Conservation (phyloP, 441 rosid genomes). For the Gossypium gossypioides region DNA sequence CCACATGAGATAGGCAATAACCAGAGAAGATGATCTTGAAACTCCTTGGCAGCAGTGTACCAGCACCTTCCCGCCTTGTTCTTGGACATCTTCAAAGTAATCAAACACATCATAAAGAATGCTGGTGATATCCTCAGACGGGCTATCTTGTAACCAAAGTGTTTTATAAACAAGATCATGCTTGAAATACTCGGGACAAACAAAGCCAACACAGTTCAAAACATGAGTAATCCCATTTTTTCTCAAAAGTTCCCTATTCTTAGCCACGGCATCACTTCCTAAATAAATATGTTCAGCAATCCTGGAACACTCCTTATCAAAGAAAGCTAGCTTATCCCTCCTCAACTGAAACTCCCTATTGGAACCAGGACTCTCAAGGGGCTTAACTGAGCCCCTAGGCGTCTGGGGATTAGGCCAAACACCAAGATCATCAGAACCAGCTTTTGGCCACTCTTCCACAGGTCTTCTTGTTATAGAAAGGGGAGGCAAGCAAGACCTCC, state of each 20-base stretch:
- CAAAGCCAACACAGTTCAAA: slow-evolving; percentile 68
- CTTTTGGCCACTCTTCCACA: slow-evolving; percentile 66
- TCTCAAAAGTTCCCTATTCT: slow-evolving; percentile 45
- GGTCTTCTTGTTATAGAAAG: slow-evolving; percentile 41
- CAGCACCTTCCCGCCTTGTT: slow-evolving; percentile 56
- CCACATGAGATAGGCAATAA: slow-evolving; percentile 79
- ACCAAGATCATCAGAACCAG: slow-evolving; percentile 74
- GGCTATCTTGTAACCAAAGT: slow-evolving; percentile 65
- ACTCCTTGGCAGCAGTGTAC: slow-evolving; percentile 79
- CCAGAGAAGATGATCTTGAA: slow-evolving; percentile 60
- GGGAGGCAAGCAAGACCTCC: slow-evolving; percentile 53
- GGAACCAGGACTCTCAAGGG: slow-evolving; percentile 19
- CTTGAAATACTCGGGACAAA: slow-evolving; percentile 71
- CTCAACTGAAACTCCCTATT: slow-evolving; percentile 49
- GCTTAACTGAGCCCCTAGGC: slow-evolving; percentile 37
- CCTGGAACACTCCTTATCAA: slow-evolving; percentile 63
- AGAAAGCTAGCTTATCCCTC: slow-evolving; percentile 70
- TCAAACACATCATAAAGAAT: slow-evolving; percentile 71
- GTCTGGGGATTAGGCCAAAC: slow-evolving; percentile 72
- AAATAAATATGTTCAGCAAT: slow-evolving; percentile 57
- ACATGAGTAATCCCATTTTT: slow-evolving; percentile 70
- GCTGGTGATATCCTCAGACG: slow-evolving; percentile 70
- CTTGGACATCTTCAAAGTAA: slow-evolving; percentile 74
- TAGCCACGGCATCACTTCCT: slow-evolving; percentile 70
- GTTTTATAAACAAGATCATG: slow-evolving; percentile 66